phyloP scores from a whole-genome alignment of 2,329 filamentous ascomycete genomes.

The Fusarium sp. region DNA sequence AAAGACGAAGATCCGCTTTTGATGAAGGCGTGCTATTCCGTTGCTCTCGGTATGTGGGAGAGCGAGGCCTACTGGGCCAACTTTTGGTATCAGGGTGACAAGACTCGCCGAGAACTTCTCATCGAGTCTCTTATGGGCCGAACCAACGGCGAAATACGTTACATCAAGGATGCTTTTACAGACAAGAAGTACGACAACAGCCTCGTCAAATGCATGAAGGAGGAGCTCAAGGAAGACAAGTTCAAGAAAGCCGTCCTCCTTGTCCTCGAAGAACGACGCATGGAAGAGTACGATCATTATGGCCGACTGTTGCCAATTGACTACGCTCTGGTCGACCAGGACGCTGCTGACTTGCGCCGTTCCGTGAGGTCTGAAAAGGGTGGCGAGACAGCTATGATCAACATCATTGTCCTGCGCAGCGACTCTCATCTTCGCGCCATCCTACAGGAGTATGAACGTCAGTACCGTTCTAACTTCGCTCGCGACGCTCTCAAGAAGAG shows the following conservation, averaged over 20 bases:
- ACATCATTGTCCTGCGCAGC: constrained; percentile 82
- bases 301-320: constrained; percentile 70
- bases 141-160: constrained; percentile 84
- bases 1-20: constrained; percentile 80
- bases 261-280: constrained; percentile 83
- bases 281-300: constrained; percentile 80
- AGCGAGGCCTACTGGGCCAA: constrained; percentile 98
- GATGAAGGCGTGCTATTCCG: constrained; percentile 92
- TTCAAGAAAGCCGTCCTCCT: constrained; percentile 90
- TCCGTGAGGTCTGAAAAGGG: constrained; percentile 79
- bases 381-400: constrained; percentile 88
- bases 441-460: constrained; percentile 78
- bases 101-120: constrained; percentile 84
- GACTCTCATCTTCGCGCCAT: constrained; percentile 86
- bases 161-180: constrained; percentile 88
- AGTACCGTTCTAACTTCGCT: constrained; percentile 84
- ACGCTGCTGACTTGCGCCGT: constrained; percentile 77
- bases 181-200: constrained; percentile 93
- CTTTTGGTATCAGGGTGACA: constrained; percentile 94
- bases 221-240: constrained; percentile 94
- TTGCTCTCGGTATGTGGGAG: constrained; percentile 90
- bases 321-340: constrained; percentile 70
- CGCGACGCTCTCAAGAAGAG: constrained; percentile 88
- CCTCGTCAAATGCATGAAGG: constrained; percentile 86
- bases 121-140: constrained; percentile 95